Base-by-base conservation (phyloP, 805 yeast genomes). In the Kodamaea lidongshanica region DNA sequence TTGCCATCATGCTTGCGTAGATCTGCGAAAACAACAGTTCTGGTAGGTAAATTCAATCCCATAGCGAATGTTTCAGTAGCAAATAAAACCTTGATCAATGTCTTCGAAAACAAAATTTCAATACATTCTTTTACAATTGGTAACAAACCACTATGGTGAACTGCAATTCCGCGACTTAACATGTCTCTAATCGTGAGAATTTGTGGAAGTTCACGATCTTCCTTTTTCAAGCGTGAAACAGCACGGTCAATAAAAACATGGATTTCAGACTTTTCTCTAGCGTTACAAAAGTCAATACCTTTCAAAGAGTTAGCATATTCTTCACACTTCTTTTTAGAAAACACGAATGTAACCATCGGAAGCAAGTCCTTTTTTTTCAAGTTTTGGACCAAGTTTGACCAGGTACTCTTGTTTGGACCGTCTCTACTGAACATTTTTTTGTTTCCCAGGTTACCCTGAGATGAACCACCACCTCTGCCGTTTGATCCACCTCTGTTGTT, bases 21-120 rank as follows among this genome's bases (percentile, higher is more conserved):
- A 27, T 81, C 85, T 39, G 86, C 74, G 54, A 92, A 92, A 1
- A 89, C 88, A 19, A 92, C 98, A 0, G 98, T 92, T 60, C 95
- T 77, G 0, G 98, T 89, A 8, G 98, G 98, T 49, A 92, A 65
- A 52, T 92, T 92, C 52, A 92, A 71, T 9, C 98, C 98, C 97
- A 92, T 92, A 5, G 98, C 97, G 67, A 92, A 89, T 0, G 98
- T 92, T 56, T 92, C 98, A 0, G 98, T 92, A 0, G 98, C 97
- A 62, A 92, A 92, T 30, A 92, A 61, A 1, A 89, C 92, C 54
- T 87, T 88, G 25, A 92, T 83, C 30, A 89, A 65, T 0, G 94
- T 79, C 44, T 75, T 79, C 0, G 96, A 78, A 60, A 92, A 92
- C 27, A 92, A 58, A 33, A 92, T 88, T 56, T 92, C 98, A 40